Evolutionary conservation across 2,329 filamentous ascomycete genomes (phyloP).

Genomic region (Talaromyces pinophilus): DNA sequence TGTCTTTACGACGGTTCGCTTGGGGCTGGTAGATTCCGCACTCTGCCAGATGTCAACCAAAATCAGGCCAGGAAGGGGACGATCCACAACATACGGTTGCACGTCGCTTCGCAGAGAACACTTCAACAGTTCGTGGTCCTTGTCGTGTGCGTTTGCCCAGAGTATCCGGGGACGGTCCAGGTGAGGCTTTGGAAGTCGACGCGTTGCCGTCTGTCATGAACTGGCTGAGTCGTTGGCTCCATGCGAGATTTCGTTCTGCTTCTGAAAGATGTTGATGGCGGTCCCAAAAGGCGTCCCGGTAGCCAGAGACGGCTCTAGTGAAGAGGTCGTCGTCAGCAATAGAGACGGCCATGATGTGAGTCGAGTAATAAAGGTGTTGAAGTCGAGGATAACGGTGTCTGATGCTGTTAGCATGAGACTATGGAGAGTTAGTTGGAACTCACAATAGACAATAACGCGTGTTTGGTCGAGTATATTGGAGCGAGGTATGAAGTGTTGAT

Average conservation of each 20-base stretch:
- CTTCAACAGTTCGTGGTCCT: constrained; percentile 44
- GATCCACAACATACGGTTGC: constrained; percentile 44
- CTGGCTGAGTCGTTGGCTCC: constrained; percentile 42
- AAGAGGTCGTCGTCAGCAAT: constrained; percentile 44
- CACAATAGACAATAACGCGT: neutral
- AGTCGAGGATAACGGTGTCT: constrained; percentile 15
- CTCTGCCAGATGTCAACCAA: constrained; percentile 48
- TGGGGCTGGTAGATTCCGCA: constrained; percentile 41
- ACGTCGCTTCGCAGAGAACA: constrained; percentile 46
- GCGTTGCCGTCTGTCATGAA: constrained; percentile 37
- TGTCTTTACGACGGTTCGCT: constrained; percentile 26
- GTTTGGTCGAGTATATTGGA: neutral
- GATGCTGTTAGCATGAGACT: neutral
- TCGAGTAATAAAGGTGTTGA: neutral
- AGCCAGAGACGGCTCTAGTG: constrained; percentile 44
- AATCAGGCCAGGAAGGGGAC: constrained; percentile 23
- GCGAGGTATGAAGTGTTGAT: neutral
- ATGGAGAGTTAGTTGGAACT: neutral
- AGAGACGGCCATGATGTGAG: constrained; percentile 37
- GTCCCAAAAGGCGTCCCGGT: constrained; percentile 46
- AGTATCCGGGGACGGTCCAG: constrained; percentile 33
- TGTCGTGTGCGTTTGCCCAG: constrained; percentile 47
- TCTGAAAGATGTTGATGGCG: constrained; percentile 45
- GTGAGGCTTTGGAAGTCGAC: constrained; percentile 25
- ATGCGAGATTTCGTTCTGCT: constrained; percentile 44